Percentiles rank a stretch among this genome's conserved stretches.
Evolutionary conservation across 306 rosid species (phyloP).

Genomic region (Corylus heterophylla): DNA sequence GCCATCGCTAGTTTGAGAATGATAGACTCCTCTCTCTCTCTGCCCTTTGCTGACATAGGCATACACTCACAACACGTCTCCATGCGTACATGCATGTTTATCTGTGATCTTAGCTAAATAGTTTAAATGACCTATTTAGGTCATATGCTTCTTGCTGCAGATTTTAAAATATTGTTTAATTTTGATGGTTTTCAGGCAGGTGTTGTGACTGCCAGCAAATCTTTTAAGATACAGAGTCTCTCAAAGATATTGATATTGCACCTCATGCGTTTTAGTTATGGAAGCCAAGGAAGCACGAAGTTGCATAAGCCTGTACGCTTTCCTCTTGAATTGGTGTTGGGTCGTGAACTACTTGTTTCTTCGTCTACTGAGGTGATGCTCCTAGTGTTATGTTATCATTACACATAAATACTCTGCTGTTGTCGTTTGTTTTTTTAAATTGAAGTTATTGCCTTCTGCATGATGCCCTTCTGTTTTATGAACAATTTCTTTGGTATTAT

Average conservation of each 20-base stretch:
- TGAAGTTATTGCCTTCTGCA: background rate
- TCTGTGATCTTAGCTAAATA: conserved; percentile 3
- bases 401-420: background rate
- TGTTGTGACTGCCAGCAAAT: conserved; percentile 75
- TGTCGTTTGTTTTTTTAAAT: background rate
- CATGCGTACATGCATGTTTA: background rate
- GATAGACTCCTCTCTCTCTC: background rate
- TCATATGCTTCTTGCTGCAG: conserved; percentile 13
- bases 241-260: conserved; percentile 92
- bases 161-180: conserved; percentile 6
- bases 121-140: background rate
- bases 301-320: conserved; percentile 81
- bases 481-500: background rate
- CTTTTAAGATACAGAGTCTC: conserved; percentile 69
- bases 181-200: conserved; percentile 57
- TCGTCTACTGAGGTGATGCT: conserved; percentile 59
- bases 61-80: background rate
- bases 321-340: conserved; percentile 73
- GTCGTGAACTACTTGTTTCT: conserved; percentile 75
- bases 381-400: background rate
- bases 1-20: background rate
- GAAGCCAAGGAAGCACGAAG: conserved; percentile 98
- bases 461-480: background rate
- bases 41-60: background rate
- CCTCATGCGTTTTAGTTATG: conserved; percentile 89